A percentile compares a stretch with the other conserved stretches of the same genome.
Evolutionary conservation across 495 filamentous ascomycete species (phyloP).

Genomic region (Hypoxylon crocopeplum): DNA sequence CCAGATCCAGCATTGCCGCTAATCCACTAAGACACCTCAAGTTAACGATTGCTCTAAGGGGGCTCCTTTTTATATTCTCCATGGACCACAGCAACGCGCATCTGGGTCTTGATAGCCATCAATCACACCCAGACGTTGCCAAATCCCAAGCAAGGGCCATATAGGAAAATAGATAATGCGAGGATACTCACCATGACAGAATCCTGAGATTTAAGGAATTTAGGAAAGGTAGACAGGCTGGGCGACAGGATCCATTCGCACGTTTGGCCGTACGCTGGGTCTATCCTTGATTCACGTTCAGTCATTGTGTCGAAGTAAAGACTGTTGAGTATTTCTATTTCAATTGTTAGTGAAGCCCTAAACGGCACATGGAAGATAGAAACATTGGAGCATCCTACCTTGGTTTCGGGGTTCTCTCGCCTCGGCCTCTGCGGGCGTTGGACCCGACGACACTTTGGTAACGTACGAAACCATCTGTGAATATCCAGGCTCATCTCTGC

Average conservation of each 20-base stretch:
- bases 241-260: slow-evolving; percentile 42
- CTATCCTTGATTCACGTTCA: slow-evolving; percentile 41
- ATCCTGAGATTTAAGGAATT: slow-evolving; percentile 32
- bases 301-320: slow-evolving; percentile 42
- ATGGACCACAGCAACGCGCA: too few species aligned
- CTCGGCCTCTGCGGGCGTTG: slow-evolving; percentile 32
- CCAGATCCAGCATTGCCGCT: slow-evolving; percentile 45
- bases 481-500: slow-evolving; percentile 39
- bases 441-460: slow-evolving; percentile 36
- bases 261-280: slow-evolving; percentile 41
- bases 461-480: slow-evolving; percentile 34
- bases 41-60: slow-evolving; percentile 5
- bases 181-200: slow-evolving; percentile 27
- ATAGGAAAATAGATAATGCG: neutral
- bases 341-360: slow-evolving; percentile 4
- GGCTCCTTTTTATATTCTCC: too few species aligned
- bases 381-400: slow-evolving; percentile 24
- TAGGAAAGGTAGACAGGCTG: slow-evolving; percentile 27
- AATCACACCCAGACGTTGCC: too few species aligned
- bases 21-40: slow-evolving; percentile 35
- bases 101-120: too few species aligned
- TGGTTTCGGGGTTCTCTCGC: slow-evolving; percentile 42
- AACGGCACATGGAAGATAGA: neutral
- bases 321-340: slow-evolving; percentile 41
- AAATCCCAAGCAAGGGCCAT: neutral